phyloP scores from a whole-genome alignment of 1,139 yeast species.

The Oligophagozyma castellii region DNA sequence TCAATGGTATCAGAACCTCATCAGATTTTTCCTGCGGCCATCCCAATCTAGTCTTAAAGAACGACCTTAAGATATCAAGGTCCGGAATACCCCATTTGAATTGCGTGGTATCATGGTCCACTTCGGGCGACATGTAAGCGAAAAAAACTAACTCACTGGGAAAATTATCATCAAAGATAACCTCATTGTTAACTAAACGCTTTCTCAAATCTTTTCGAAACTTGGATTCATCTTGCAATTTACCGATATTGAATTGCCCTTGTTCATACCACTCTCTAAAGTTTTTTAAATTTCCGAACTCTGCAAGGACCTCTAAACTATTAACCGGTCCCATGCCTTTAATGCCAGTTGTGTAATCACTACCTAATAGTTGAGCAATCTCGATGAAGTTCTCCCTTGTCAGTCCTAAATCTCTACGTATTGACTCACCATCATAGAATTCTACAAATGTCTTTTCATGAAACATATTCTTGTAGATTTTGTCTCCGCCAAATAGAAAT shows the following conservation, averaged over 20 bases:
- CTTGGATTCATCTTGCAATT: slow-evolving; percentile 29
- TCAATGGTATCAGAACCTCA: slow-evolving; percentile 79
- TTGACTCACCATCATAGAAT: slow-evolving; percentile 50
- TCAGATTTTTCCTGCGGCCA: slow-evolving; percentile 74
- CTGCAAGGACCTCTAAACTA: slow-evolving; percentile 87
- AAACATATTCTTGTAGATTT: slow-evolving; percentile 84
- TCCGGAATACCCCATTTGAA: slow-evolving; percentile 91
- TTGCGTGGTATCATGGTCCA: slow-evolving; percentile 61
- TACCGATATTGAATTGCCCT: slow-evolving; percentile 27
- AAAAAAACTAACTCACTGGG: slow-evolving; percentile 58
- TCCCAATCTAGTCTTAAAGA: slow-evolving; percentile 56
- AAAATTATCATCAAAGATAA: slow-evolving; percentile 41
- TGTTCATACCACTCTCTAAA: slow-evolving; percentile 43
- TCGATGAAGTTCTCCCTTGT: slow-evolving; percentile 52
- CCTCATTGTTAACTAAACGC: slow-evolving; percentile 37
- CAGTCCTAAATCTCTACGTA: slow-evolving; percentile 54
- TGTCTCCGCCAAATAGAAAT: slow-evolving; percentile 81
- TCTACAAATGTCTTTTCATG: slow-evolving; percentile 89
- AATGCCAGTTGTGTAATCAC: slow-evolving; percentile 88
- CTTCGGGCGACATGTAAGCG: slow-evolving; percentile 72
- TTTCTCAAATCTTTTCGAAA: slow-evolving; percentile 48
- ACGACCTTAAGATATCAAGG: slow-evolving; percentile 62
- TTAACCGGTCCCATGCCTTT: slow-evolving; percentile 88
- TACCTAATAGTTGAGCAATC: slow-evolving; percentile 71
- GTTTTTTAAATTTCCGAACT: slow-evolving; percentile 40